Evolutionary conservation across 2,329 filamentous ascomycete genomes (phyloP), one percentile per base, ranked within the genome.

Genomic region (Trichoderma hamatum): DNA sequence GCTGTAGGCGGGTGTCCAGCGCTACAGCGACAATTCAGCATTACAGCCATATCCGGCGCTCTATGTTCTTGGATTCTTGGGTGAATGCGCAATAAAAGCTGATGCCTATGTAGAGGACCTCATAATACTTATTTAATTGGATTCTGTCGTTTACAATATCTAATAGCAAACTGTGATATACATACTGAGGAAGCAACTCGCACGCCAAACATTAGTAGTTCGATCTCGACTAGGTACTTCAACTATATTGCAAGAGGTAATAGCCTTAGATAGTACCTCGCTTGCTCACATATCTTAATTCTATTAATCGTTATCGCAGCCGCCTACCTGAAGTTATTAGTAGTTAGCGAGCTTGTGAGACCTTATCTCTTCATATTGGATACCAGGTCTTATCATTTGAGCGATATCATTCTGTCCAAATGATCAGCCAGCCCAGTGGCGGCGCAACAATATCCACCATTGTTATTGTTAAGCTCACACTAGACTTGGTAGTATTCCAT

Each of bases 401-500:
- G 54, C 51, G 39, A 51, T 54, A 21, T 28, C 7, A 46, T 6
- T 32, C 30, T 34, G 28, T 39, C 30, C 30, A 28, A 46, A 14
- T 46, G 14, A 24, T 39, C 21, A 24, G 51, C 24, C 56, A 52
- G 62, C 49, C n/a, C 62, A 24, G 39, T 52, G 32, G 60, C 60
- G 43, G 60, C 43, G n/a, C n/a, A 26, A 63, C n/a, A 49, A 52
- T 30, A 32, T 5, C 30, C 49, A 32, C 36, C 26, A 14, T 36
- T 46, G 13, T 26, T 24, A 52, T 32, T 52, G 49, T 32, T 19
- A 34, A 63, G 52, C 26, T 55, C 26, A 28, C 26, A 49, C 46
- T 49, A 49, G 52, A 7, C 3, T 28, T 21, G 51, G 24, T 64
- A 55, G 21, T 64, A 64, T 55, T 64, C 61, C 61, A 64, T 64